Evolutionary conservation across 2,329 filamentous ascomycete species (phyloP).

Genomic region (Fusarium sp.): DNA sequence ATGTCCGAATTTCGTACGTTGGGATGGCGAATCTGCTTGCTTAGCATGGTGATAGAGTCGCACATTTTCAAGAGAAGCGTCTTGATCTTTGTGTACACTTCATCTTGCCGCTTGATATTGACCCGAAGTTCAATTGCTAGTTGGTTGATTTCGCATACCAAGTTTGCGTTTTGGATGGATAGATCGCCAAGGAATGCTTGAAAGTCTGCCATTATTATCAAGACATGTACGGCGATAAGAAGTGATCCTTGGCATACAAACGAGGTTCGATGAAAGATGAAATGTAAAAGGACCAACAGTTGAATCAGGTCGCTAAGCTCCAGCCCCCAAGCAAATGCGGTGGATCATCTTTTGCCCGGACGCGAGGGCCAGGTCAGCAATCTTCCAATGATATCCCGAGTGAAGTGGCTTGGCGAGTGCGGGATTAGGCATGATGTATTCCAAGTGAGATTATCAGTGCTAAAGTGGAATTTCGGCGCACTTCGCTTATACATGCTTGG

Average conservation of each 20-base stretch:
- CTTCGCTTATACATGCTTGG: too few species aligned
- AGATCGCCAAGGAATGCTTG: background rate
- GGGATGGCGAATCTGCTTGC: background rate
- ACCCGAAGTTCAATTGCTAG: background rate
- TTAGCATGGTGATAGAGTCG: background rate
- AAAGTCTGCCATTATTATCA: background rate
- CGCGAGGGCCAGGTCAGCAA: background rate
- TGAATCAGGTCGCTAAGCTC: background rate
- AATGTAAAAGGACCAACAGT: background rate
- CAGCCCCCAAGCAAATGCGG: background rate
- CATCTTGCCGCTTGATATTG: background rate
- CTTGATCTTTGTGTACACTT: background rate
- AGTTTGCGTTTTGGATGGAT: background rate
- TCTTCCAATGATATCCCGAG: too few species aligned
- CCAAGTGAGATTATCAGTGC: too few species aligned
- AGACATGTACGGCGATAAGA: too few species aligned
- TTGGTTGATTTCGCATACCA: background rate
- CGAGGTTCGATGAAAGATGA: background rate
- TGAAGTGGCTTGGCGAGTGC: too few species aligned
- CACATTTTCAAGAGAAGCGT: background rate
- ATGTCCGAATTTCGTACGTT: background rate
- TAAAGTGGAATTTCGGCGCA: too few species aligned
- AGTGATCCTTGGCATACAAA: background rate
- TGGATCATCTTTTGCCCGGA: background rate
- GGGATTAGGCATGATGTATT: too few species aligned